Evolutionary conservation across 345 rosid species (phyloP), one percentile per base, ranked within the genome.

Genomic region (Geranium rotundifolium): DNA sequence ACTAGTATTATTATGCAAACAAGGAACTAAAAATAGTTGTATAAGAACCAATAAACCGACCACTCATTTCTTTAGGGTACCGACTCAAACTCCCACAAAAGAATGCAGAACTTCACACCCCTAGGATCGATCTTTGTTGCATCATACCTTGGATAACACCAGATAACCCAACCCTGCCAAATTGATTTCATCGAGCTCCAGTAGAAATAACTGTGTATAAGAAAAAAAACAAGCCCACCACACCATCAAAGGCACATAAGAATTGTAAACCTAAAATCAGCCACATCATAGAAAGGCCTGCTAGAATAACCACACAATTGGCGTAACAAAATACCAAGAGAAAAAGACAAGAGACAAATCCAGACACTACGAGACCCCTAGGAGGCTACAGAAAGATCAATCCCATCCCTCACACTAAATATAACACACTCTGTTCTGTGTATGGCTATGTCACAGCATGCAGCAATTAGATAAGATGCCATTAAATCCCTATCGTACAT

Each of bases 101-200:
- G 54, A 64, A 58, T 34, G 17, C 1, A 63, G n/a, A 65, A 39
- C 65, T 62, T 52, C 68, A 59, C 70, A 71, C 73, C 68, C 68
- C 68, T 58, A 31, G 59, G 27, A 23, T 23, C 27, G 27, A 46
- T 67, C n/a, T 50, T 63, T 58, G 55, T 65, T 68, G 62, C 72
- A 71, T 31, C 92, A 75, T 82, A 84, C 87, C 85, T 77, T 73
- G 56, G 66, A 16, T 69, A 56, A 52, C 57, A 70, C 58, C 72
- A 67, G 63, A 63, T 65, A 68, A 73, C 71, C 63, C 73, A 79
- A 76, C 69, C 73, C 70, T 61, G 73, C 81, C 70, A 74, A 31
- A 68, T 67, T 57, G 77, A 71, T 74, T 70, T 72, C 71, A 63
- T 50, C 67, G 62, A 61, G 79, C 82, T 78, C 73, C 82, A 75